phyloP scores from a whole-genome alignment of 805 yeast species.

The Barnettozyma populi region DNA sequence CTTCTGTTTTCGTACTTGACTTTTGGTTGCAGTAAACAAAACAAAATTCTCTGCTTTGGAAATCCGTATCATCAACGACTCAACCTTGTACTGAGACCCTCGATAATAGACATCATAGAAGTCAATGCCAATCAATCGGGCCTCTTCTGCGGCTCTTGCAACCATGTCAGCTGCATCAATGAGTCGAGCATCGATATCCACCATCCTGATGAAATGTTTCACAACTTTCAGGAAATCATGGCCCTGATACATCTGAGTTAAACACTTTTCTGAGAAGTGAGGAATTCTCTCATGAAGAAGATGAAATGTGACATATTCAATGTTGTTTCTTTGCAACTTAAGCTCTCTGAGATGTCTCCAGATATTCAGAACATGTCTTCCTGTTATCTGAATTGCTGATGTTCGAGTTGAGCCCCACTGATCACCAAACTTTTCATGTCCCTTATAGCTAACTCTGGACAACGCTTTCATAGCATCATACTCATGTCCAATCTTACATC shows the following conservation, averaged over 20 bases:
- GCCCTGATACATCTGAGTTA: slow-evolving; percentile 43
- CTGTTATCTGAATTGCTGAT: slow-evolving; percentile 60
- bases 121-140: slow-evolving; percentile 83
- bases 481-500: slow-evolving; percentile 43
- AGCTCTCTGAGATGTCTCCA: slow-evolving; percentile 78
- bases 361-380: slow-evolving; percentile 77
- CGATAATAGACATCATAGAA: slow-evolving; percentile 81
- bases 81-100: slow-evolving; percentile 94
- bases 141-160: slow-evolving; percentile 70
- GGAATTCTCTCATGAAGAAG: slow-evolving; percentile 66
- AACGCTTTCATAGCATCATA: slow-evolving; percentile 52
- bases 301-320: slow-evolving; percentile 73
- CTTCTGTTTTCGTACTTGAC: slow-evolving; percentile 76
- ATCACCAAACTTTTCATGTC: slow-evolving; percentile 52
- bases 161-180: slow-evolving; percentile 58
- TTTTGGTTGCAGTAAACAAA: slow-evolving; percentile 71
- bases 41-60: slow-evolving; percentile 72
- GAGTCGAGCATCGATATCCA: slow-evolving; percentile 35
- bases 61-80: slow-evolving; percentile 70
- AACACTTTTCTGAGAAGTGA: slow-evolving; percentile 40
- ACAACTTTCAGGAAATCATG: slow-evolving; percentile 31
- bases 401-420: slow-evolving; percentile 82
- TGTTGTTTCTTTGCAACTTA: slow-evolving; percentile 57
- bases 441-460: slow-evolving; percentile 50
- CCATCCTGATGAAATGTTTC: slow-evolving; percentile 41